A percentile compares a stretch with the other conserved stretches of the same genome.
Conservation (phyloP, 345 rosid genomes). For the Cardamine resedifolia region DNA sequence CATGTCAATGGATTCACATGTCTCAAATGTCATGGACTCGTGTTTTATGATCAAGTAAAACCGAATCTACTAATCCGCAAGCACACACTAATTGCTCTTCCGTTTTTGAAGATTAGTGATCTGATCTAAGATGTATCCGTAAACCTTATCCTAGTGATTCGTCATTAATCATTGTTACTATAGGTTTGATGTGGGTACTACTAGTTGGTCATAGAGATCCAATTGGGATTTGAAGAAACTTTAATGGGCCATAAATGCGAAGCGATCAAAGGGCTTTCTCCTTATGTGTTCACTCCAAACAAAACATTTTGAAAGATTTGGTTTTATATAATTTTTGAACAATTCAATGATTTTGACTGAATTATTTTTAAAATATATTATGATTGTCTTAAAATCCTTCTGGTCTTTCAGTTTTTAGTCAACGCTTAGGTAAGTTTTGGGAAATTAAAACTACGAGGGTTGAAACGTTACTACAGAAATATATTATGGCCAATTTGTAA, state of each 20-base stretch:
- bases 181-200: background rate
- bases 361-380: no score
- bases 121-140: background rate
- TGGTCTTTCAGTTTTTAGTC: background rate
- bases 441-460: background rate
- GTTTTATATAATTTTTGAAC: no score
- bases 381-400: background rate
- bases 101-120: background rate
- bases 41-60: background rate
- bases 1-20: no score
- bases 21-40: background rate
- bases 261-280: background rate
- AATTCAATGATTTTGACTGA: background rate
- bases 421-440: background rate
- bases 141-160: background rate
- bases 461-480: background rate
- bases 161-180: background rate
- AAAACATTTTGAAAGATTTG: background rate
- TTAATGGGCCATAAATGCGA: background rate
- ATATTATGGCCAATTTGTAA: slow-evolving; percentile 8
- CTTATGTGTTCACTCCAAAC: background rate
- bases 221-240: background rate
- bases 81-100: background rate
- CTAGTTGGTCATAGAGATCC: background rate
- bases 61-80: background rate